A percentile compares a stretch with the other conserved stretches of the same genome.
phyloP scores from a whole-genome alignment of 192 early-diverging fungal genomes.

The Coemansia sp. region DNA sequence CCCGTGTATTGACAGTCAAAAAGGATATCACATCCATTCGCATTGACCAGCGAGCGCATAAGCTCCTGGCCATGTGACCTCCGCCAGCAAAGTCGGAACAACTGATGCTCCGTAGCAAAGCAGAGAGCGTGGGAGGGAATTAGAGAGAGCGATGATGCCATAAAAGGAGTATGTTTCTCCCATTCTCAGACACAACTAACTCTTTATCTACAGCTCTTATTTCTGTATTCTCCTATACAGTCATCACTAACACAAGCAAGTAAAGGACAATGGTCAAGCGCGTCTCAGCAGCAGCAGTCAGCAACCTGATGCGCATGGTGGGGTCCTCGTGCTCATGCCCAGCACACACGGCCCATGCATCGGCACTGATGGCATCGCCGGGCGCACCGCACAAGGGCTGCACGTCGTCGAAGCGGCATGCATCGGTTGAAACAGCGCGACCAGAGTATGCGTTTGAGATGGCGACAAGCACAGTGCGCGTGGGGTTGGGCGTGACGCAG shows the following conservation, averaged over 20 bases:
- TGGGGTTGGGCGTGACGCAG: slow-evolving; percentile 77
- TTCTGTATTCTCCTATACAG: not conserved
- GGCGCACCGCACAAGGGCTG: slow-evolving; percentile 18
- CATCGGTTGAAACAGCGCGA: slow-evolving; percentile 21
- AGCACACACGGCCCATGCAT: slow-evolving; percentile 27
- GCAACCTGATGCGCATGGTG: slow-evolving; percentile 55
- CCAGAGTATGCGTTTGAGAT: slow-evolving; percentile 81
- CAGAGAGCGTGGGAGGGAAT: not conserved
- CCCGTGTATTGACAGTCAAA: too few species aligned
- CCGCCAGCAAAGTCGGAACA: too few species aligned
- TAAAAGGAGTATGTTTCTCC: not conserved
- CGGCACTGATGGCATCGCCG: slow-evolving; percentile 3
- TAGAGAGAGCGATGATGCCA: not conserved
- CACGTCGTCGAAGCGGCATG: slow-evolving; percentile 17
- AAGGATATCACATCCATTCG: too few species aligned
- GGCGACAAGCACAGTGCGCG: slow-evolving; percentile 86
- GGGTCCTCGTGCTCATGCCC: slow-evolving; percentile 53
- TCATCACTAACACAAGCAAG: not conserved
- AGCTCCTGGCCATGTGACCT: too few species aligned
- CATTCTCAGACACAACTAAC: too few species aligned
- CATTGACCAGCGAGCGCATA: too few species aligned
- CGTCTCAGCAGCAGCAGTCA: slow-evolving; percentile 37
- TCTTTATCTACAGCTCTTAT: not conserved
- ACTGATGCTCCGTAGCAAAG: not conserved
- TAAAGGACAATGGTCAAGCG: slow-evolving; percentile 6